phyloP scores from a whole-genome alignment of 495 filamentous ascomycete species.

The Penicillium egyptiacum region DNA sequence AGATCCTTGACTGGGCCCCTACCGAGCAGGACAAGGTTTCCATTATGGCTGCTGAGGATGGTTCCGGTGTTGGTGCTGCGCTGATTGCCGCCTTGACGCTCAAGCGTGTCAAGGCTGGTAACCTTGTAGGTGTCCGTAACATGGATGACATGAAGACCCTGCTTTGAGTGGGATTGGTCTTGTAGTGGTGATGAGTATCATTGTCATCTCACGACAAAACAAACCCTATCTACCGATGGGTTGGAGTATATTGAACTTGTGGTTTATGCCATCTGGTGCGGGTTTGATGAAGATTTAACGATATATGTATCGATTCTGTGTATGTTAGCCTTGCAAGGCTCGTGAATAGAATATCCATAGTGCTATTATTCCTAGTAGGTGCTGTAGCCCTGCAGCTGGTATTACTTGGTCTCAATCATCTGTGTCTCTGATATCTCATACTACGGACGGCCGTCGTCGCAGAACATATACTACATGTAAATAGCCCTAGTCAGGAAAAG shows the following conservation, averaged over 20 bases:
- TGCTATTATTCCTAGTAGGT: background rate
- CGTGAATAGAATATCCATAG: slow-evolving; percentile 4
- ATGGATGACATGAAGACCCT: slow-evolving; percentile 54
- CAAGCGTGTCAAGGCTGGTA: slow-evolving; percentile 78
- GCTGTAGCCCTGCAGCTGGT: background rate
- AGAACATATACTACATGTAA: no score
- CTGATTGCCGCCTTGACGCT: slow-evolving; percentile 91
- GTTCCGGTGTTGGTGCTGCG: slow-evolving; percentile 92
- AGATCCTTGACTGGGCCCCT: slow-evolving; percentile 89
- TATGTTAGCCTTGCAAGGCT: background rate
- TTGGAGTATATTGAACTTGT: background rate
- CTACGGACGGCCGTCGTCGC: no score
- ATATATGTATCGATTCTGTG: slow-evolving; percentile 7
- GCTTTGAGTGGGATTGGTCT: slow-evolving; percentile 17
- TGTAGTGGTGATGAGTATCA: background rate
- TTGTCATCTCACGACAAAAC: background rate
- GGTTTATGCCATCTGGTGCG: slow-evolving; percentile 13
- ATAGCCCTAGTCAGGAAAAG: no score
- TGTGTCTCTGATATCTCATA: no score
- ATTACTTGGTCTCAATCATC: no score
- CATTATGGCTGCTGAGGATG: slow-evolving; percentile 88
- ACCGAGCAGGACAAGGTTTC: slow-evolving; percentile 79
- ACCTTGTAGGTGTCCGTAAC: slow-evolving; percentile 74
- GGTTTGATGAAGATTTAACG: slow-evolving; percentile 1
- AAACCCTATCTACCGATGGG: background rate